These are phyloP conservation scores for Paraconiothyrium brasiliense DNA, from an alignment of 2,329 filamentous ascomycete species.

Conservation along the genomic window DNA sequence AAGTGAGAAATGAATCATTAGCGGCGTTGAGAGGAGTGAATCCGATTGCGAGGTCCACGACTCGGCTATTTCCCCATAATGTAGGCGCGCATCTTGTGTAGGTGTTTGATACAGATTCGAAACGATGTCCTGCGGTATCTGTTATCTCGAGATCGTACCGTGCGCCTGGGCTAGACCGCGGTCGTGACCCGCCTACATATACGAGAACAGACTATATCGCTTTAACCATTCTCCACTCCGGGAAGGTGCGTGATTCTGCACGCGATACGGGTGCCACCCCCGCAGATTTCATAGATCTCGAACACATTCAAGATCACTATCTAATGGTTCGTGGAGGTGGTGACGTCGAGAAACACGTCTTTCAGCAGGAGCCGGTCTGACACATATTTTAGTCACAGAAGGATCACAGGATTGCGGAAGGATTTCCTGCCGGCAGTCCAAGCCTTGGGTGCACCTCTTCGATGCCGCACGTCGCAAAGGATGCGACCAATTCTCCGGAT, in stretches of 20 bases:
- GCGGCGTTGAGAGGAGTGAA: neutral
- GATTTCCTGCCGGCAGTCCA: conserved; percentile 4
- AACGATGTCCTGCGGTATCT: neutral
- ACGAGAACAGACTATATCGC: neutral
- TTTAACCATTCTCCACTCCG: neutral
- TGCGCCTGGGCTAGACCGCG: neutral
- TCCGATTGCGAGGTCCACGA: neutral
- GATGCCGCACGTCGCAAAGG: neutral
- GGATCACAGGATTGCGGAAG: conserved; percentile 6
- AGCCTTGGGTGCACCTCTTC: neutral
- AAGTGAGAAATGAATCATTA: neutral
- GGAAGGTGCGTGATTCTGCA: neutral
- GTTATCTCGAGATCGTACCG: neutral
- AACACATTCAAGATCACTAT: neutral
- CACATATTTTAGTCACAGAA: conserved; percentile 10
- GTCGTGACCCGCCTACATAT: neutral
- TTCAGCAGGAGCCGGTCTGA: neutral
- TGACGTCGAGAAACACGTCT: neutral
- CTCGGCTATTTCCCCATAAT: neutral
- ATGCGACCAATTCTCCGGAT: neutral
- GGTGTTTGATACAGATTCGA: neutral
- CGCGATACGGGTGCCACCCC: conserved; percentile 4
- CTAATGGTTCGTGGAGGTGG: neutral
- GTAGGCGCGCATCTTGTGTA: neutral
- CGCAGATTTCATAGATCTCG: neutral